phyloP scores from a whole-genome alignment of 805 yeast species.

The Ogataea sp. region DNA sequence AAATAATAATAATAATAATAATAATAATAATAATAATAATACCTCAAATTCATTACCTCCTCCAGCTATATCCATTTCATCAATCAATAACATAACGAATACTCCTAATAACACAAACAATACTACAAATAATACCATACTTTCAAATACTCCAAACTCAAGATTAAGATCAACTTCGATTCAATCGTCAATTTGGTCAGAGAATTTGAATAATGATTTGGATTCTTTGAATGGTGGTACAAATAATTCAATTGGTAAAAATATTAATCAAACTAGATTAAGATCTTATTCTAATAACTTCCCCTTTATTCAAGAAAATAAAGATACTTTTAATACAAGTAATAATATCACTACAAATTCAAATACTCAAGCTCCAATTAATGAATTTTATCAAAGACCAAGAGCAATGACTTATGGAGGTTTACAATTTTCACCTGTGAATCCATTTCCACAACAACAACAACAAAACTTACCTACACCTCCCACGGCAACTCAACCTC shows the following conservation, averaged over 20 bases:
- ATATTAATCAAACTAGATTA: constrained; percentile 7
- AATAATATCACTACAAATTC: background rate
- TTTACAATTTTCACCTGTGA: constrained; percentile 9
- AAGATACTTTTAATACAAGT: background rate
- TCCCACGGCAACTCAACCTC: constrained; percentile 4
- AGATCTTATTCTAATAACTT: constrained; percentile 15
- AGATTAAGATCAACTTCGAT: constrained; percentile 53
- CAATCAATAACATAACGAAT: no score
- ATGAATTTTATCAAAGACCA: background rate
- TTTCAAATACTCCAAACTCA: constrained; percentile 7
- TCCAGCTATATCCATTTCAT: constrained; percentile 6
- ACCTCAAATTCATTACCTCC: constrained; percentile 1
- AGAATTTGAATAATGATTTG: constrained; percentile 20
- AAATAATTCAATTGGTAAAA: background rate
- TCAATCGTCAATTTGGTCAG: constrained; percentile 54
- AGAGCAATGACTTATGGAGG: constrained; percentile 2
- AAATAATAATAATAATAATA: no score
- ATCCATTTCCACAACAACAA: constrained; percentile 7
- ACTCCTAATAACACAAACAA: no score
- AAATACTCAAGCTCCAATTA: background rate
- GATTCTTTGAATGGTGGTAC: constrained; percentile 7
- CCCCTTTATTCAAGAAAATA: background rate
- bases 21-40: background rate
- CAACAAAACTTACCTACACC: constrained; percentile 7
- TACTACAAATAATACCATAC: background rate